Evolutionary conservation across 176 grass and related monocot genomes (phyloP), one percentile per base, ranked within the genome.

Genomic region (Aegilops bicornis): DNA sequence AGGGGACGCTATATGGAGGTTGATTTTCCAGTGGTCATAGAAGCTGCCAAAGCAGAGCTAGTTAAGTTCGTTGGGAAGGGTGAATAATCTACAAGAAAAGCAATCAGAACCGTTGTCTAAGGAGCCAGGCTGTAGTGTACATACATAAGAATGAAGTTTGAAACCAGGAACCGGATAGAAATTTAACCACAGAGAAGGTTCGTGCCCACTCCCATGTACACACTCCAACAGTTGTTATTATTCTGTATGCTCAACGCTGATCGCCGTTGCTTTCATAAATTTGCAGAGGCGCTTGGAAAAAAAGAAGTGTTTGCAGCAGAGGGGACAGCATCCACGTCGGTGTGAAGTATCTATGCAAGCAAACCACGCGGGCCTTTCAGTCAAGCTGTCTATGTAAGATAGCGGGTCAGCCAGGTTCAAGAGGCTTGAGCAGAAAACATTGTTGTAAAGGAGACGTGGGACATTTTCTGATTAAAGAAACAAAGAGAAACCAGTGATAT

Each of bases 1-100:
- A 98, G 94, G 97, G 94, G 94, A 4, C 86, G 93, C 14, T 98
- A 96, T 59, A 78, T 98, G 24, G 97, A 92, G 87, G 70, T 91
- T 87, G 93, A 96, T 92, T 98, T 98, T 78, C 86, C 85, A 16
- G 69, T 94, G 74, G 92, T 98, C 22, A 96, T 98, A 89, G 92
- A 98, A 90, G 96, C 92, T 71, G 93, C 93, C 69, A 98, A 89
- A 94, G 82, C 88, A 24, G 96, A 96, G 69, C 88, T 96, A 3
- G 82, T 98, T 81, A 98, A 96, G 60, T 78, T 95, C 32, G 78
- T 86, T 1, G 87, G 88, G 1, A 95, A 98, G 80, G 89, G 90
- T 64, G 86, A 82, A 69, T 78, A 94, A 62, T 84, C 63, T 63
- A 32, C 17, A 15, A 25, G 63, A 3, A 3, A 62, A 15, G 23